Evolutionary conservation across 345 rosid species (phyloP).

Genomic region (Euclidium syriacum): DNA sequence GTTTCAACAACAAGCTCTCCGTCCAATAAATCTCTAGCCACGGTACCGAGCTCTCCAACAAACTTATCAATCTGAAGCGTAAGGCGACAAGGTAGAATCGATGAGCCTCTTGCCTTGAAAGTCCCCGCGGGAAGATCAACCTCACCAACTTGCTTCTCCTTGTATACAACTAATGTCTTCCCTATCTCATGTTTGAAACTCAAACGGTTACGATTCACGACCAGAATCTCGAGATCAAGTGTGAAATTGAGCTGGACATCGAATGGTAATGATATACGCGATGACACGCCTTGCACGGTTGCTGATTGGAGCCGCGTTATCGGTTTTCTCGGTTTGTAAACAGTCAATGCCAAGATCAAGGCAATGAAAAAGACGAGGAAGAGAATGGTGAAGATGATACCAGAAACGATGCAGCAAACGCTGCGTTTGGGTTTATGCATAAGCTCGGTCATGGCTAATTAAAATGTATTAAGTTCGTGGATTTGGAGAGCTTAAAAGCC

Average conservation of each 20-base stretch:
- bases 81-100: slow-evolving; percentile 24
- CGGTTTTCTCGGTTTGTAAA: slow-evolving; percentile 41
- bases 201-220: slow-evolving; percentile 35
- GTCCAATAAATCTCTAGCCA: slow-evolving; percentile 29
- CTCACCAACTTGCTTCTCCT: slow-evolving; percentile 33
- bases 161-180: slow-evolving; percentile 29
- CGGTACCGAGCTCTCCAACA: slow-evolving; percentile 16
- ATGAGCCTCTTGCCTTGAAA: slow-evolving; percentile 28
- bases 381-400: slow-evolving; percentile 18
- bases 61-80: slow-evolving; percentile 35
- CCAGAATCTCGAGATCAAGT: slow-evolving; percentile 31
- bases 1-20: slow-evolving; percentile 37
- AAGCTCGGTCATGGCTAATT: slow-evolving; percentile 5
- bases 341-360: slow-evolving; percentile 38
- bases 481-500: neutral
- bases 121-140: slow-evolving; percentile 34
- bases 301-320: slow-evolving; percentile 32
- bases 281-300: slow-evolving; percentile 35
- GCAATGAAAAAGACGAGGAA: slow-evolving; percentile 26
- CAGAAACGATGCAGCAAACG: slow-evolving; percentile 11
- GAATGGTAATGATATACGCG: slow-evolving; percentile 35
- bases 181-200: slow-evolving; percentile 44
- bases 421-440: slow-evolving; percentile 11
- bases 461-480: neutral
- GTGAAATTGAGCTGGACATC: slow-evolving; percentile 39